phyloP scores from a whole-genome alignment of 768 basidiomycete species.

The Artomyces pyxidatus region DNA sequence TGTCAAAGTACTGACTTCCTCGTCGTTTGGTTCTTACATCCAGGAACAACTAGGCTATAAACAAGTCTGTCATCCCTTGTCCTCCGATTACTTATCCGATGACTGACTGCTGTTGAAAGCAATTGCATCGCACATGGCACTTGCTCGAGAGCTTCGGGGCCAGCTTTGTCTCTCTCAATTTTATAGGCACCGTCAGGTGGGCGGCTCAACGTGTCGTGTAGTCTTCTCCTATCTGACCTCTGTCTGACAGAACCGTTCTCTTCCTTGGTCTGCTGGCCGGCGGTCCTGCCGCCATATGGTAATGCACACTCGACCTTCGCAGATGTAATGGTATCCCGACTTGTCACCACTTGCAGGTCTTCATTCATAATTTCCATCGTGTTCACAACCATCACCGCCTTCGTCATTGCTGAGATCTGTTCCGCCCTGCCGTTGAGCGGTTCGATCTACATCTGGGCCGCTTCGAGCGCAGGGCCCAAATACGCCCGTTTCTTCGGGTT shows the following conservation, averaged over 20 bases:
- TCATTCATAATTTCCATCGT: slow-evolving; percentile 74
- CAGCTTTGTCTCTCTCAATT: slow-evolving; percentile 83
- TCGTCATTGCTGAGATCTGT: slow-evolving; percentile 82
- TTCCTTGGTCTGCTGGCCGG: slow-evolving; percentile 46
- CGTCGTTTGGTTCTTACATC: no score
- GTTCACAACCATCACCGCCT: slow-evolving; percentile 84
- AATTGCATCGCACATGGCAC: slow-evolving; percentile 82
- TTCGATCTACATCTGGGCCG: slow-evolving; percentile 93
- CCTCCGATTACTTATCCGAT: background rate
- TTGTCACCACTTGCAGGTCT: slow-evolving; percentile 55
- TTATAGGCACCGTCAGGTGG: slow-evolving; percentile 80
- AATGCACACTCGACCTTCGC: no score
- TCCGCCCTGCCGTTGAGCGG: slow-evolving; percentile 82
- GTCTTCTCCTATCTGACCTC: background rate
- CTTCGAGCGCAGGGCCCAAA: slow-evolving; percentile 83
- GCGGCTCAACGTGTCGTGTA: slow-evolving; percentile 6
- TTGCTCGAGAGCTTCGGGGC: slow-evolving; percentile 83
- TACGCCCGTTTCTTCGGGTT: slow-evolving; percentile 83
- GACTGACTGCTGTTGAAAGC: slow-evolving; percentile 36
- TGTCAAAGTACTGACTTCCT: slow-evolving; percentile 48
- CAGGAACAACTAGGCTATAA: slow-evolving; percentile 73
- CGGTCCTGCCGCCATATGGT: slow-evolving; percentile 85
- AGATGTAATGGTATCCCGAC: no score
- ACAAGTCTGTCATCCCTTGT: slow-evolving; percentile 41
- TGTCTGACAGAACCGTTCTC: no score